Evolutionary conservation across 2,329 filamentous ascomycete species (phyloP), one percentile per base, ranked within the genome.

Genomic region (Sclerotinia minor): DNA sequence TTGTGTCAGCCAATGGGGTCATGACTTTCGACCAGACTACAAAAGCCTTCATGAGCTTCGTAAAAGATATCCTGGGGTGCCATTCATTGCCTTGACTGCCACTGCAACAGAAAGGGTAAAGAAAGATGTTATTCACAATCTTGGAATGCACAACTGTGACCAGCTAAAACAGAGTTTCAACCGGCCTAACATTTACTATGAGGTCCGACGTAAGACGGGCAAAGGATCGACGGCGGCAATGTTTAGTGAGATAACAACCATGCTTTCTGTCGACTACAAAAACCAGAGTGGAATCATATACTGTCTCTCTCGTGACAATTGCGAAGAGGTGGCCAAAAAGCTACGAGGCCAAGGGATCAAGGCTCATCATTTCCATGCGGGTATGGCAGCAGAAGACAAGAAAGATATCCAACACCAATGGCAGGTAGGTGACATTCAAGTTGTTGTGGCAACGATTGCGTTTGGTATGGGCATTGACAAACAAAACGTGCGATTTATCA

Each of bases 401-500:
- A 83, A 84, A 1, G 77, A 83, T 8, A 85, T 95, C 5, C 94
- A 98, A 78, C 85, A 85, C 69, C 79, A 87, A 41, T 99, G 95
- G 95, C 95, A 99, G 78, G 81, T 80, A 54, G 92, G 93, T 7
- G 80, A 83, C 64, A 86, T 89, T 74, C 91, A 97, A 73, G 91
- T 99, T 45, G 96, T 99, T 54, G 95, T 99, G 61, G 96, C 95
- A 26, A 99, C 95, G 0, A 98, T 99, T 78, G 95, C 95, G 32
- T 99, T 99, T 77, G 95, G 95, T 8, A 99, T 99, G 95, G 95
- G 95, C n/a, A 99, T 99, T 72, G 95, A 99, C 81, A 99, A 99
- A 78, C 87, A 94, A 0, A 91, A 99, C 77, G 95, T 99, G 59
- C 91, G 95, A 38, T 99, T 96, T 77, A 95, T 99, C 45, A 92